Evolutionary conservation across 805 yeast species (phyloP).

Genomic region (Clavispora vitiphila): DNA sequence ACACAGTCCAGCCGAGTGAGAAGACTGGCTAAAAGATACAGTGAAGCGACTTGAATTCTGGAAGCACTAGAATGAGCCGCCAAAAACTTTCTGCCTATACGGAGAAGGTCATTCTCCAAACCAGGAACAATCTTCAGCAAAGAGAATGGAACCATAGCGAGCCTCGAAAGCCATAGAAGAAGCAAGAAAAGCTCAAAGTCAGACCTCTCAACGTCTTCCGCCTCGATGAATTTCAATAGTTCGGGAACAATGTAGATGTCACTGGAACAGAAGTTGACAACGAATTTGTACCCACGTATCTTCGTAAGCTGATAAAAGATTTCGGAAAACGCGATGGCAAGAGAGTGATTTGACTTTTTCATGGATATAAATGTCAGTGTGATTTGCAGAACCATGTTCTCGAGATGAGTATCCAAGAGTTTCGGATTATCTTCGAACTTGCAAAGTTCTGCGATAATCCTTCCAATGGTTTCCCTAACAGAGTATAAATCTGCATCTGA

Average conservation of each 20-base stretch:
- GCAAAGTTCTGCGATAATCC: constrained; percentile 24
- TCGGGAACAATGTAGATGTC: constrained; percentile 47
- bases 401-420: constrained; percentile 41
- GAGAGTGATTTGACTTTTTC: constrained; percentile 5
- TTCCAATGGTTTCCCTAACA: not conserved
- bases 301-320: constrained; percentile 59
- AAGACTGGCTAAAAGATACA: constrained; percentile 48
- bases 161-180: constrained; percentile 67
- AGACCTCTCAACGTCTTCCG: constrained; percentile 5
- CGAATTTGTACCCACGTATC: constrained; percentile 59
- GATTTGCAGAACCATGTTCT: constrained; percentile 24
- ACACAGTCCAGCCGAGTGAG: constrained; percentile 47
- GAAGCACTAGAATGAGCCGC: constrained; percentile 40
- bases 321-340: constrained; percentile 18
- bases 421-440: constrained; percentile 54
- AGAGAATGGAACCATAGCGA: constrained; percentile 72
- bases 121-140: constrained; percentile 34
- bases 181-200: constrained; percentile 34
- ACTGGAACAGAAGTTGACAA: constrained; percentile 55
- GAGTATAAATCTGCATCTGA: not conserved
- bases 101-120: constrained; percentile 32
- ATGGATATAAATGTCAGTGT: constrained; percentile 20
- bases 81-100: constrained; percentile 28
- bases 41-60: constrained; percentile 52
- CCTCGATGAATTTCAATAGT: constrained; percentile 17